Percentiles rank a stretch among this genome's conserved stretches.
These are phyloP conservation scores for Biscogniauxia marginata DNA, from an alignment of 2,329 filamentous ascomycete species.

Conservation along the genomic window DNA sequence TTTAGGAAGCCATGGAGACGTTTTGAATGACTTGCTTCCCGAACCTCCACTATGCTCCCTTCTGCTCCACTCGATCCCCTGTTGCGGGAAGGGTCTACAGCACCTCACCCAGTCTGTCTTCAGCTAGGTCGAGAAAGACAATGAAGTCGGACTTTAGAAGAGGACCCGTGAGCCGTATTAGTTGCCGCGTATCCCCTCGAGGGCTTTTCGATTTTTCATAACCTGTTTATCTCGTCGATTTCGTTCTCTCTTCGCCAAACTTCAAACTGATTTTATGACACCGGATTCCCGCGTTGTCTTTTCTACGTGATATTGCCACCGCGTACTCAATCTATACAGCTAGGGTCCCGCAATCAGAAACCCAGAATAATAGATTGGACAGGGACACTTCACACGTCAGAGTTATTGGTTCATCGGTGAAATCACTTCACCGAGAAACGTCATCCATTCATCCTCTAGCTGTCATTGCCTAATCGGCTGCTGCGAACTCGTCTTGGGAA, in stretches of 20 bases:
- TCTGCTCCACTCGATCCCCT: constrained; percentile 25
- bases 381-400: constrained; percentile 1
- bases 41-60: constrained; percentile 28
- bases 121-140: constrained; percentile 18
- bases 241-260: constrained; percentile 6
- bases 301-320: neutral
- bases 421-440: constrained; percentile 1
- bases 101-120: constrained; percentile 11
- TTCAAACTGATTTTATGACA: constrained; percentile 6
- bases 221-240: constrained; percentile 9
- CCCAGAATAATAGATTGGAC: neutral
- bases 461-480: constrained; percentile 12
- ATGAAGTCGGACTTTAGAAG: constrained; percentile 15
- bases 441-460: constrained; percentile 7
- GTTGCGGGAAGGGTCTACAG: constrained; percentile 3
- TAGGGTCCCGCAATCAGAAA: no score
- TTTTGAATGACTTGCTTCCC: constrained; percentile 30
- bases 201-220: neutral
- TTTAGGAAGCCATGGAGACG: constrained; percentile 26
- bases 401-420: constrained; percentile 5
- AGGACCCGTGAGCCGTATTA: constrained; percentile 21
- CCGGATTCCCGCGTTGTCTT: constrained; percentile 2
- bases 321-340: neutral
- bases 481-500: constrained; percentile 14
- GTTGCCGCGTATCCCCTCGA: constrained; percentile 17